These are phyloP conservation scores for Aureobasidium musti DNA, from an alignment of 2,329 filamentous ascomycete species.

Conservation along the genomic window DNA sequence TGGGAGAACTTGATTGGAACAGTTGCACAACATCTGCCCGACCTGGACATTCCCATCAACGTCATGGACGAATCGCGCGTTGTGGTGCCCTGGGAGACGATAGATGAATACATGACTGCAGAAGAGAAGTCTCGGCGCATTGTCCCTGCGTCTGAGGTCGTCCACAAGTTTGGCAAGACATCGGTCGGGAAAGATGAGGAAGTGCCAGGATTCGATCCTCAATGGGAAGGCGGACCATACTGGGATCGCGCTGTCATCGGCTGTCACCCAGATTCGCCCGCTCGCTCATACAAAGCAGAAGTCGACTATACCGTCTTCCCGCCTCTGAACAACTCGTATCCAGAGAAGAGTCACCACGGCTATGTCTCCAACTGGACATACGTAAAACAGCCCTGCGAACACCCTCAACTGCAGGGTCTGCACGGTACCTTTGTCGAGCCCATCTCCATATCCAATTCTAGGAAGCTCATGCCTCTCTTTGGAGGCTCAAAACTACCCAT, in stretches of 20 bases:
- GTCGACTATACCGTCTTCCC: constrained; percentile 45
- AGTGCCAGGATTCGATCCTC: constrained; percentile 38
- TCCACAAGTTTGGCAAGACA: constrained; percentile 37
- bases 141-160: constrained; percentile 38
- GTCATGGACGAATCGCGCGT: constrained; percentile 54
- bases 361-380: constrained; percentile 53
- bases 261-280: constrained; percentile 45
- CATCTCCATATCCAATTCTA: constrained; percentile 49
- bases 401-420: constrained; percentile 48
- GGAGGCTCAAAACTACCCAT: constrained; percentile 53
- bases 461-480: constrained; percentile 52
- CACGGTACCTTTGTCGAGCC: constrained; percentile 55
- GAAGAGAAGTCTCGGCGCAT: constrained; percentile 40
- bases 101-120: constrained; percentile 44
- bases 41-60: constrained; percentile 53
- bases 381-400: constrained; percentile 50
- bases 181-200: constrained; percentile 37
- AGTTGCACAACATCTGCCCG: constrained; percentile 46
- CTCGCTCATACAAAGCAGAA: constrained; percentile 40
- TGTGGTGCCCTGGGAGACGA: constrained; percentile 51
- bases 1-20: constrained; percentile 47
- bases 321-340: constrained; percentile 38
- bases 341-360: constrained; percentile 44
- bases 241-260: constrained; percentile 49
- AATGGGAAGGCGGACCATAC: constrained; percentile 43